Evolutionary conservation across 257 asterid species (phyloP).

Genomic region (Ajuga chamaepitys): DNA sequence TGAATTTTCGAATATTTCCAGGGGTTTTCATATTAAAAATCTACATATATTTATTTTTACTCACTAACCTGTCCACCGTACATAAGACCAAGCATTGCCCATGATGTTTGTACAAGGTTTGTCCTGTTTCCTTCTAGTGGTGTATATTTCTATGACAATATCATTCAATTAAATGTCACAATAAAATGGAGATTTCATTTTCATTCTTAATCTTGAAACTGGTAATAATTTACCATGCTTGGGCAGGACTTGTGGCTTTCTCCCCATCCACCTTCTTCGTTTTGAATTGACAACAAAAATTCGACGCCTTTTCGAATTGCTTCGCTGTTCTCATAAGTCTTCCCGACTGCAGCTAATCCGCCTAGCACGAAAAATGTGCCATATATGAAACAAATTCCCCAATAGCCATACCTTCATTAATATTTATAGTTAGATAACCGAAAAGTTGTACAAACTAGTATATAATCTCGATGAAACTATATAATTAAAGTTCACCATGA

Average conservation of each 20-base stretch:
- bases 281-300: slow-evolving; percentile 51
- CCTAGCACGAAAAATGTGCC: slow-evolving; percentile 57
- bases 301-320: slow-evolving; percentile 48
- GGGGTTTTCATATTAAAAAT: too few species aligned
- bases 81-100: slow-evolving; percentile 92
- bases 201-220: too few species aligned
- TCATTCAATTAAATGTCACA: too few species aligned
- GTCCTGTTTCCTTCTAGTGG: slow-evolving; percentile 69
- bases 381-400: slow-evolving; percentile 76
- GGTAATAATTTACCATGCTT: slow-evolving; percentile 66
- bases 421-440: background rate
- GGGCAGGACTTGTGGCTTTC: slow-evolving; percentile 78
- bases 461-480: background rate
- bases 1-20: too few species aligned
- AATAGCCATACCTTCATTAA: slow-evolving; percentile 53
- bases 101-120: slow-evolving; percentile 75
- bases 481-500: slow-evolving; percentile 42
- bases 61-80: slow-evolving; percentile 57
- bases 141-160: slow-evolving; percentile 49
- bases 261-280: slow-evolving; percentile 90
- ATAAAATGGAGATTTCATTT: too few species aligned
- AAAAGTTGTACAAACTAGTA: background rate
- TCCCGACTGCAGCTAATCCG: slow-evolving; percentile 51
- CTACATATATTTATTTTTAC: too few species aligned
- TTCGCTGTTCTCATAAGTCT: slow-evolving; percentile 44